phyloP scores from a whole-genome alignment of 2,329 filamentous ascomycete species.

The Neoascochyta sp. region DNA sequence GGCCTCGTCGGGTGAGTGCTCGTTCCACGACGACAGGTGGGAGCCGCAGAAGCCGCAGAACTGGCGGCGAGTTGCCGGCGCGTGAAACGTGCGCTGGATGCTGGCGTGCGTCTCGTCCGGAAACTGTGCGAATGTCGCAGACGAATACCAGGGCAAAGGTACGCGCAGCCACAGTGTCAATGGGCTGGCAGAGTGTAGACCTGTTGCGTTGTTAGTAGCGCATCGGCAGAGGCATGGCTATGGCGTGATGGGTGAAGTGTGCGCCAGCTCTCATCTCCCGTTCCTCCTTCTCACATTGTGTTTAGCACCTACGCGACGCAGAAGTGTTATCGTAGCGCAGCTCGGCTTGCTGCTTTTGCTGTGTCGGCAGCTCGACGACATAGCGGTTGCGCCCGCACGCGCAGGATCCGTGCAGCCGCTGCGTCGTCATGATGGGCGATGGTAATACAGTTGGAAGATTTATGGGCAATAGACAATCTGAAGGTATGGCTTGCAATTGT shows the following conservation, averaged over 20 bases:
- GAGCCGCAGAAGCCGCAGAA: constrained; percentile 95
- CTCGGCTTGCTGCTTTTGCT: constrained; percentile 61
- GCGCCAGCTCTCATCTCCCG: constrained; percentile 1
- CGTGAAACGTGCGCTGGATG: constrained; percentile 45
- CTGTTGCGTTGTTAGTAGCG: constrained; percentile 36
- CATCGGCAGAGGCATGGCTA: constrained; percentile 5
- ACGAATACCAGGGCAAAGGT: constrained; percentile 76
- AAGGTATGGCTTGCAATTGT: too few species aligned
- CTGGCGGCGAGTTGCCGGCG: constrained; percentile 51
- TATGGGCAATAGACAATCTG: too few species aligned
- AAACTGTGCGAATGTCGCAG: constrained; percentile 69
- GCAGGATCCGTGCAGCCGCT: constrained; percentile 70
- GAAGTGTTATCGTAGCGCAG: constrained; percentile 63
- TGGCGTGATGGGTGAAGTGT: constrained; percentile 8
- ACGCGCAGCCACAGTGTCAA: constrained; percentile 79
- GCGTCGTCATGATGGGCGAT: constrained; percentile 31
- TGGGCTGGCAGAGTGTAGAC: constrained; percentile 64
- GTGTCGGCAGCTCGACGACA: constrained; percentile 64
- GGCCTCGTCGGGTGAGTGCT: constrained; percentile 65
- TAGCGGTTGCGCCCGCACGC: constrained; percentile 85
- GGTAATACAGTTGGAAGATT: too few species aligned
- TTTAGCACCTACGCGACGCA: constrained; percentile 62
- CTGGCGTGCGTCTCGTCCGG: constrained; percentile 62
- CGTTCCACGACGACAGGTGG: constrained; percentile 78
- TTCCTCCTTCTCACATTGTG: too few species aligned